A percentile compares a stretch with the other conserved stretches of the same genome.
These are phyloP conservation scores for Purpureocillium takamizusanense DNA, from an alignment of 2,329 filamentous ascomycete genomes.

Conservation along the genomic window DNA sequence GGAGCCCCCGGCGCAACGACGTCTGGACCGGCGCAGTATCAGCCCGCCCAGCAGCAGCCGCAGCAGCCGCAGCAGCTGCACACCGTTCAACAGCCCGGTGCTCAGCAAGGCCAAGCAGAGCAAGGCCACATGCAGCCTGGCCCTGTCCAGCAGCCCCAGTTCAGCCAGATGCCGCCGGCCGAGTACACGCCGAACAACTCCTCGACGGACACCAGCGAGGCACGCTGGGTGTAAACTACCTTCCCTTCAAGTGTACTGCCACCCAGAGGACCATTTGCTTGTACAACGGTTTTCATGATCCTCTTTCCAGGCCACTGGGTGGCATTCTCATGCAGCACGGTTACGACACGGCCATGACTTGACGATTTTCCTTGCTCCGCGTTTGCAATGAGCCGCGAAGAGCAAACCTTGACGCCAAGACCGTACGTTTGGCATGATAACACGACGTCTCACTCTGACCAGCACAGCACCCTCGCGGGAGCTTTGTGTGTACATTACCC, in stretches of 20 bases:
- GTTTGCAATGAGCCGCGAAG: constrained; percentile 19
- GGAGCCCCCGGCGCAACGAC: constrained; percentile 18
- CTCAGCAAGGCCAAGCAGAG: neutral
- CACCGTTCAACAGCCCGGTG: neutral
- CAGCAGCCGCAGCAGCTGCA: too few relatives aligned
- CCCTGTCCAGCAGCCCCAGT: constrained; percentile 16
- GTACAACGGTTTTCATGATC: constrained; percentile 21
- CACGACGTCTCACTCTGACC: constrained; percentile 13
- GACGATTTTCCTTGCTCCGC: constrained; percentile 27
- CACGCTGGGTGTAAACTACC: constrained; percentile 28
- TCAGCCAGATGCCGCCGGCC: constrained; percentile 16
- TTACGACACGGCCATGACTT: constrained; percentile 29
- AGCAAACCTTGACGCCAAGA: constrained; percentile 3
- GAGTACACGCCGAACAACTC: constrained; percentile 15
- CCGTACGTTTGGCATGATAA: constrained; percentile 14
- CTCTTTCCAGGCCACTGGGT: constrained; percentile 12
- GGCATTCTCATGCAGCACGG: constrained; percentile 21
- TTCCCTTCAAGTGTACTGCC: constrained; percentile 13
- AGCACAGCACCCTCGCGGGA: constrained; percentile 16
- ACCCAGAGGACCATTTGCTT: constrained; percentile 16
- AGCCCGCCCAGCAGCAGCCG: constrained; percentile 7
- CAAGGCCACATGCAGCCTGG: neutral
- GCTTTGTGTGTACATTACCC: constrained; percentile 26
- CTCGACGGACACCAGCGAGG: constrained; percentile 21
- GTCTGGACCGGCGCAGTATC: constrained; percentile 17